These are phyloP conservation scores for Trichoderma sp. DNA, from an alignment of 2,329 filamentous ascomycete genomes.

Conservation along the genomic window DNA sequence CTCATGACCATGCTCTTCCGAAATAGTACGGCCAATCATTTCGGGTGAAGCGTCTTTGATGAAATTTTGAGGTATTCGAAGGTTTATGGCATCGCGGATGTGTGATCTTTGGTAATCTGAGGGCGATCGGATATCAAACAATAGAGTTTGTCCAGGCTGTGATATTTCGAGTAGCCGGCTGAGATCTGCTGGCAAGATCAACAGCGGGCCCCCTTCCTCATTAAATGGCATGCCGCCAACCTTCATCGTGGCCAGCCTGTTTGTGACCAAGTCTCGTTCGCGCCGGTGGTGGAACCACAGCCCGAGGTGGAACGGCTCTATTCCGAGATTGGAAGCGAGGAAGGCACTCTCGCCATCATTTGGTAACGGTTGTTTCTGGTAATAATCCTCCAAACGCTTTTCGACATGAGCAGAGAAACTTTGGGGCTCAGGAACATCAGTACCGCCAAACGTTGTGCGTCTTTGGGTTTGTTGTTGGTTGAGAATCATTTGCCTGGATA, in stretches of 20 bases:
- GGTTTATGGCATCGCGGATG: constrained; percentile 50
- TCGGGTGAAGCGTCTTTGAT: constrained; percentile 47
- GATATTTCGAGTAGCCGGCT: constrained; percentile 51
- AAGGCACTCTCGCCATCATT: constrained; percentile 51
- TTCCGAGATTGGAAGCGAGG: constrained; percentile 52
- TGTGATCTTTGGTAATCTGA: constrained; percentile 50
- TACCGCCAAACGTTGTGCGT: constrained; percentile 38
- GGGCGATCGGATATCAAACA: constrained; percentile 50
- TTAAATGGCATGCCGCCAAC: constrained; percentile 37
- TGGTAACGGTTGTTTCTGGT: constrained; percentile 46
- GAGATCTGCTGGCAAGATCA: constrained; percentile 52
- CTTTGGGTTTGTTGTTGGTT: constrained; percentile 45
- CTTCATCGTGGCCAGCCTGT: constrained; percentile 44
- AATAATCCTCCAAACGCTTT: constrained; percentile 52
- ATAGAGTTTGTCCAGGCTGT: constrained; percentile 42
- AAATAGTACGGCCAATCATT: constrained; percentile 49
- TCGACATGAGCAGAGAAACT: constrained; percentile 49
- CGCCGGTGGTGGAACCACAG: constrained; percentile 56
- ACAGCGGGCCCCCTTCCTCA: constrained; percentile 37
- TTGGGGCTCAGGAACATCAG: constrained; percentile 42
- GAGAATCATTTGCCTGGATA: constrained; percentile 42
- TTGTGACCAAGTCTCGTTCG: constrained; percentile 45
- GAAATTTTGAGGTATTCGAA: constrained; percentile 50
- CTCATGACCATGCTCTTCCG: constrained; percentile 47
- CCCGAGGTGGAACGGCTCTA: constrained; percentile 50